Evolutionary conservation across 352 stramenopile genomes (phyloP).

Genomic region (Phytopythium delawarense): DNA sequence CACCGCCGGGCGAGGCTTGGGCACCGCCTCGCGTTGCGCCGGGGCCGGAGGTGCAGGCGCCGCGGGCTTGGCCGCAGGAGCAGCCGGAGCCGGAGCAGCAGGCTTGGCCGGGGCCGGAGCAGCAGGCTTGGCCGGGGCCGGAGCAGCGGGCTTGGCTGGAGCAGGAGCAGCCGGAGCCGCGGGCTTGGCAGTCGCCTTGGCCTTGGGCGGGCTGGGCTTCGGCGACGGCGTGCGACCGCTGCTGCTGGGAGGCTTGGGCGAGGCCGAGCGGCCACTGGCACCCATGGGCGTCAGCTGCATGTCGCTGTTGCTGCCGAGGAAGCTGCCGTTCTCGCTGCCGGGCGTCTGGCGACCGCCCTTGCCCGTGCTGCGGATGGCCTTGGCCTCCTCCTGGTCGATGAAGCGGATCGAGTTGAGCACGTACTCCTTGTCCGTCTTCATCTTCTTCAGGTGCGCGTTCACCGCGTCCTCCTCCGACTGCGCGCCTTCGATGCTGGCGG

Average conservation of each 20-base stretch:
- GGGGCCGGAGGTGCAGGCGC: slow-evolving; percentile 1
- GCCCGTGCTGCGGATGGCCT: slow-evolving; percentile 76
- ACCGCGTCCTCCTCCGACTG: slow-evolving; percentile 68
- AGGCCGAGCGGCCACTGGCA: slow-evolving; percentile 24
- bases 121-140: slow-evolving; percentile 2
- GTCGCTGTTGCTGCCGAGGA: slow-evolving; percentile 25
- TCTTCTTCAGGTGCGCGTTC: slow-evolving; percentile 66
- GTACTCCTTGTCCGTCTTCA: slow-evolving; percentile 88
- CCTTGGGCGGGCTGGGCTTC: slow-evolving; percentile 11
- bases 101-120: slow-evolving; percentile 9
- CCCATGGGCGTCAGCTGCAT: slow-evolving; percentile 24
- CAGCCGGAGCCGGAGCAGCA: slow-evolving; percentile 17
- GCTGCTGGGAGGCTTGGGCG: slow-evolving; percentile 4
- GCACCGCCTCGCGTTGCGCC: slow-evolving; percentile 7
- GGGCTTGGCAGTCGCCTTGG: slow-evolving; percentile 18
- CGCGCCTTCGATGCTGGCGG: slow-evolving; percentile 40
- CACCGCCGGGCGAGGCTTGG: slow-evolving; percentile 15
- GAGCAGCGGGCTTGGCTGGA: slow-evolving; percentile 10
- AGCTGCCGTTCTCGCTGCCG: slow-evolving; percentile 55
- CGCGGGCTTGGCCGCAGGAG: slow-evolving; percentile 9
- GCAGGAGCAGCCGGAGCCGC: slow-evolving; percentile 4
- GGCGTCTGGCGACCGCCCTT: slow-evolving; percentile 58
- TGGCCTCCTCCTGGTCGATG: slow-evolving; percentile 87
- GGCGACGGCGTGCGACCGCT: slow-evolving; percentile 13
- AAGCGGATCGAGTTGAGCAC: slow-evolving; percentile 88